These are phyloP conservation scores for Pterocarpus santalinus DNA, from an alignment of 306 rosid genomes.

Conservation along the genomic window DNA sequence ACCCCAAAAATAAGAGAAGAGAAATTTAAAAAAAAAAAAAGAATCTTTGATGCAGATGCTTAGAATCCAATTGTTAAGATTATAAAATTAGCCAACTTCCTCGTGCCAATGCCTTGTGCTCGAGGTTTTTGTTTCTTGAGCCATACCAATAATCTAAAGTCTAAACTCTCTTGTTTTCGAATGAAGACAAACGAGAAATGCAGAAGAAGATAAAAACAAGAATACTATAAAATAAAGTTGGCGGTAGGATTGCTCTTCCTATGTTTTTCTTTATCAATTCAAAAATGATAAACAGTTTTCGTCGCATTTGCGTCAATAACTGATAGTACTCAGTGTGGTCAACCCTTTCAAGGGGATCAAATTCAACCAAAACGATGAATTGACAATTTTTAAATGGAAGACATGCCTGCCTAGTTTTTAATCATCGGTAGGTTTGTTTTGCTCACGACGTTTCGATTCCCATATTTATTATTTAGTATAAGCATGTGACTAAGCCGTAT, in stretches of 20 bases:
- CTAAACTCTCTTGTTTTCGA: neutral
- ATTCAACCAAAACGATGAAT: neutral
- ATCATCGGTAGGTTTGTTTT: neutral
- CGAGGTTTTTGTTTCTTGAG: conserved; percentile 38
- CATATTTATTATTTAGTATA: neutral
- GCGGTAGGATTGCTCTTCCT: conserved; percentile 1
- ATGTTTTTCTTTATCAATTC: neutral
- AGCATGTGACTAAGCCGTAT: neutral
- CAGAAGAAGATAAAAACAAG: neutral
- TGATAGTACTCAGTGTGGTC: conserved; percentile 43
- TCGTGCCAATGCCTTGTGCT: conserved; percentile 43
- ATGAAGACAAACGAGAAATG: conserved; percentile 32
- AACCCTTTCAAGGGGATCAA: conserved; percentile 42
- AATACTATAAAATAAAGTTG: neutral
- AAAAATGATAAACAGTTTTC: neutral
- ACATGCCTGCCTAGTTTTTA: conserved; percentile 31
- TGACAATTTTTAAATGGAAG: neutral
- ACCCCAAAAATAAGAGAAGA: neutral
- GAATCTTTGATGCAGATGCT: conserved; percentile 37
- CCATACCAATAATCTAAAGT: neutral
- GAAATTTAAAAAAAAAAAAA: neutral
- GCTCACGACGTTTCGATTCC: conserved; percentile 2
- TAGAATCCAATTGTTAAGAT: neutral
- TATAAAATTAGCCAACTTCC: conserved; percentile 34
- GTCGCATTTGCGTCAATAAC: conserved; percentile 32